A percentile compares a stretch with the other conserved stretches of the same genome.
phyloP scores from a whole-genome alignment of 331 rosid genomes.

The Malus hybrid region DNA sequence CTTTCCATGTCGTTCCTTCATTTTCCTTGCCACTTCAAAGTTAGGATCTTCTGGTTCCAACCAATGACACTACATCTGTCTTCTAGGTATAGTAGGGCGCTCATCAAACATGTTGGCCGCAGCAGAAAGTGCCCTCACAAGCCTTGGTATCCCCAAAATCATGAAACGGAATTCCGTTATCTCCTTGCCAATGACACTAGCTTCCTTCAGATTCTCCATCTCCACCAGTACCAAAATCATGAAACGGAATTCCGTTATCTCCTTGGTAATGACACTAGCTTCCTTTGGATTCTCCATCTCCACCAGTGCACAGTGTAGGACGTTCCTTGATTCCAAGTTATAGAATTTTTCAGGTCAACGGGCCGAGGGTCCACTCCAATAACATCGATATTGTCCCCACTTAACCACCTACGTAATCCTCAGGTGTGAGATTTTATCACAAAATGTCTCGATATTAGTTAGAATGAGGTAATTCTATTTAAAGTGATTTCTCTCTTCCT shows the following conservation, averaged over 20 bases:
- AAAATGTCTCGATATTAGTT: too few relatives aligned
- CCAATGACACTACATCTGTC: slow-evolving; percentile 45
- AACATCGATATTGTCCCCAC: too few relatives aligned
- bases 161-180: slow-evolving; percentile 51
- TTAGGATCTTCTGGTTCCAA: slow-evolving; percentile 57
- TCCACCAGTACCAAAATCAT: slow-evolving; percentile 79
- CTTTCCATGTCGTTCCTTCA: slow-evolving; percentile 40
- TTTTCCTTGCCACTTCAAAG: slow-evolving; percentile 40
- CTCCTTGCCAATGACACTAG: slow-evolving; percentile 26
- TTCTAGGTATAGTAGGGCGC: slow-evolving; percentile 48
- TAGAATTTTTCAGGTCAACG: too few relatives aligned
- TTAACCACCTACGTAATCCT: too few relatives aligned
- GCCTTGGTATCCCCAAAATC: slow-evolving; percentile 95
- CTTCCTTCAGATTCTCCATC: slow-evolving; percentile 55
- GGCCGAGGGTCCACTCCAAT: too few relatives aligned
- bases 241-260: slow-evolving; percentile 44
- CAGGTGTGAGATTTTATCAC: too few relatives aligned
- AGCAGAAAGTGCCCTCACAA: slow-evolving; percentile 58
- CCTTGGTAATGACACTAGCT: slow-evolving; percentile 34
- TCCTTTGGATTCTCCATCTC: slow-evolving; percentile 55
- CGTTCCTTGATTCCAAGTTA: slow-evolving; percentile 31
- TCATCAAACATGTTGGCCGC: slow-evolving; percentile 69
- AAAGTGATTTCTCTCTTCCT: too few relatives aligned
- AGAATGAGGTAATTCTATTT: too few relatives aligned
- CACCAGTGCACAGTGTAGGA: slow-evolving; percentile 54